Evolutionary conservation across 192 early-diverging fungal genomes (phyloP).

Genomic region (Podila epicladia): DNA sequence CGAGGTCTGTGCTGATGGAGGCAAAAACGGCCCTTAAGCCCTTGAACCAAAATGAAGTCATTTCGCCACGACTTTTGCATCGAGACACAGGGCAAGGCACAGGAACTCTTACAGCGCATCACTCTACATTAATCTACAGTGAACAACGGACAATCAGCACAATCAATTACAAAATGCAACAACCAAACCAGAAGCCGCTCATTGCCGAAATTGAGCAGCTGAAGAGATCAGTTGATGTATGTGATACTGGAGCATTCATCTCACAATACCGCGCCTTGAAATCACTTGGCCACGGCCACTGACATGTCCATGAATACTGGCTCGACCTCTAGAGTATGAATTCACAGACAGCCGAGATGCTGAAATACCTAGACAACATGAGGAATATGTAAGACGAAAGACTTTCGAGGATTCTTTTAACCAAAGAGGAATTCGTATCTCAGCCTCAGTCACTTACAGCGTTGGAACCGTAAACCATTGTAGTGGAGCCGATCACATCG

Average conservation of each 20-base stretch:
- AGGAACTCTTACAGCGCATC: not conserved
- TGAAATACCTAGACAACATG: constrained; percentile 33
- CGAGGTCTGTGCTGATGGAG: too few relatives aligned
- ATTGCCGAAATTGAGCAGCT: constrained; percentile 40
- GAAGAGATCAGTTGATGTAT: constrained; percentile 35
- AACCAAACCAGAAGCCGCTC: constrained; percentile 16
- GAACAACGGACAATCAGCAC: not conserved
- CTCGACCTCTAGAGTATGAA: constrained; percentile 34
- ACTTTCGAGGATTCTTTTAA: not conserved
- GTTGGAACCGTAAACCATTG: not conserved
- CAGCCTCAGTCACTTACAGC: not conserved
- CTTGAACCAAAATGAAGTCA: too few relatives aligned
- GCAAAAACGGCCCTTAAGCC: too few relatives aligned
- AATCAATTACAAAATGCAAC: constrained; percentile 7
- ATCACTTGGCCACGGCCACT: not conserved
- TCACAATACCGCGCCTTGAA: not conserved
- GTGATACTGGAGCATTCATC: not conserved
- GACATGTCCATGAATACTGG: too few relatives aligned
- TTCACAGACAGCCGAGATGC: constrained; percentile 44
- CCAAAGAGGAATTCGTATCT: not conserved
- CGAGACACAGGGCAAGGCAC: too few relatives aligned
- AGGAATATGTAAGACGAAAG: constrained; percentile 31
- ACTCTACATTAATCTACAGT: too few relatives aligned
- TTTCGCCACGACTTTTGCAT: too few relatives aligned
- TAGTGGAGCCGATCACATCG: constrained; percentile 45